Percentiles rank a stretch among this genome's conserved stretches.
phyloP scores from a whole-genome alignment of 306 rosid genomes.

The Medicago ruthenica region DNA sequence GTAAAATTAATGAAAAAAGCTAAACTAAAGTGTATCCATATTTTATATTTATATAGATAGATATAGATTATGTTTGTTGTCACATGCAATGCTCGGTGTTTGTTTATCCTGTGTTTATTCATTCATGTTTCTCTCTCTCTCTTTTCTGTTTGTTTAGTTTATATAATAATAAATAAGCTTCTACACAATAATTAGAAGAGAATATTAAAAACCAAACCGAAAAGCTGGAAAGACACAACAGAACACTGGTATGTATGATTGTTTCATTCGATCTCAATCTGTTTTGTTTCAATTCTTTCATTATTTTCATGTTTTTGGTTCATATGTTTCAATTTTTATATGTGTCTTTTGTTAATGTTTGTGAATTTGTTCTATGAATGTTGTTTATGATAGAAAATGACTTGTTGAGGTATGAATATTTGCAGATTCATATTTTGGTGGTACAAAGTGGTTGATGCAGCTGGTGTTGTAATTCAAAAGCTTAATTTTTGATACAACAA shows the following conservation, averaged over 20 bases:
- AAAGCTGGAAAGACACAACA: constrained; percentile 22
- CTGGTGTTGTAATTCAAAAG: background rate
- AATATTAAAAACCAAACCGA: background rate
- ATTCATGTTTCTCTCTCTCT: background rate
- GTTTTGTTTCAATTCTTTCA: background rate
- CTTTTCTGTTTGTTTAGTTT: background rate
- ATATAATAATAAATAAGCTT: background rate
- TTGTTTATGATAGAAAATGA: too few species aligned
- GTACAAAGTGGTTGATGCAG: constrained; percentile 1
- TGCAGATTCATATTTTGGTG: constrained; percentile 19
- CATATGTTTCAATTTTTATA: too few species aligned
- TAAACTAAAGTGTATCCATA: too few species aligned
- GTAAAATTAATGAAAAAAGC: too few species aligned
- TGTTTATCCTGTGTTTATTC: constrained; percentile 2
- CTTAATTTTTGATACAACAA: constrained; percentile 3
- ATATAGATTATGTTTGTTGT: background rate
- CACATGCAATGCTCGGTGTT: background rate
- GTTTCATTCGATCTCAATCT: constrained; percentile 26
- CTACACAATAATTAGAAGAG: background rate
- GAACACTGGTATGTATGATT: background rate
- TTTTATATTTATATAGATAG: too few species aligned
- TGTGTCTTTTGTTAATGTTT: background rate
- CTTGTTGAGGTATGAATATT: background rate
- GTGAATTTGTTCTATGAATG: background rate
- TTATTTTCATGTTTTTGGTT: background rate